phyloP scores from a whole-genome alignment of 352 stramenopile species.

The Globisporangium uncinulatum region DNA sequence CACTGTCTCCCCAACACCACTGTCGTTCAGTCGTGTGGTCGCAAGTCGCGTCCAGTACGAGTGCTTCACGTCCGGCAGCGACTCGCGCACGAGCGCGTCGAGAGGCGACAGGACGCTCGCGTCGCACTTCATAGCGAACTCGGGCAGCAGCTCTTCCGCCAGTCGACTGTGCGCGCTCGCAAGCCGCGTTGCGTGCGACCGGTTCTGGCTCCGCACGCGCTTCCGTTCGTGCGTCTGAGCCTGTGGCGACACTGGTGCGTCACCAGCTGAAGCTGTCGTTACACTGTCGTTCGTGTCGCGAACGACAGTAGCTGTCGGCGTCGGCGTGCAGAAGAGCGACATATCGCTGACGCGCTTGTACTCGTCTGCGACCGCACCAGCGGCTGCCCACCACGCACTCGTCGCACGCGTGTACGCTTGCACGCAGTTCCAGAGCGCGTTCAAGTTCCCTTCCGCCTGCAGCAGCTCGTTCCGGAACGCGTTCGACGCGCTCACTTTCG shows the following conservation, averaged over 20 bases:
- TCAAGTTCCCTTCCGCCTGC: slow-evolving; percentile 63
- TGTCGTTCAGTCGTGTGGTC: slow-evolving; percentile 13
- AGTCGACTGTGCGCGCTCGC: slow-evolving; percentile 24
- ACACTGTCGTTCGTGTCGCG: not conserved
- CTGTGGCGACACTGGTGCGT: too few relatives aligned
- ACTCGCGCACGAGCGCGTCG: slow-evolving; percentile 30
- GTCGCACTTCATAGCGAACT: slow-evolving; percentile 40
- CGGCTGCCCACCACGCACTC: slow-evolving; percentile 49
- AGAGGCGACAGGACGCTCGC: slow-evolving; percentile 39
- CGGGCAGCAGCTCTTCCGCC: slow-evolving; percentile 26
- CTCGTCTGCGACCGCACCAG: slow-evolving; percentile 48
- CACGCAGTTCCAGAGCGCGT: slow-evolving; percentile 72
- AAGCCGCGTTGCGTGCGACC: slow-evolving; percentile 18
- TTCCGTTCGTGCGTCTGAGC: not conserved
- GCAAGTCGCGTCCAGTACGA: slow-evolving; percentile 64
- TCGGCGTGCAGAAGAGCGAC: slow-evolving; percentile 34
- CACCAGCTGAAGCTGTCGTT: not conserved
- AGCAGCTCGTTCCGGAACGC: slow-evolving; percentile 69
- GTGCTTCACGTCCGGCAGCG: slow-evolving; percentile 71
- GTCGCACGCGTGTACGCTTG: slow-evolving; percentile 58
- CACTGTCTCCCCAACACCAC: slow-evolving; percentile 9
- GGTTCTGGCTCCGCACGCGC: not conserved
- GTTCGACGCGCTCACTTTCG: slow-evolving; percentile 23
- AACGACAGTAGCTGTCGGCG: not conserved
- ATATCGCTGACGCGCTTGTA: slow-evolving; percentile 56